A percentile compares a stretch with the other conserved stretches of the same genome.
Conservation (phyloP, 2,329 filamentous ascomycete species). For the Teratosphaeria gauchensis region DNA sequence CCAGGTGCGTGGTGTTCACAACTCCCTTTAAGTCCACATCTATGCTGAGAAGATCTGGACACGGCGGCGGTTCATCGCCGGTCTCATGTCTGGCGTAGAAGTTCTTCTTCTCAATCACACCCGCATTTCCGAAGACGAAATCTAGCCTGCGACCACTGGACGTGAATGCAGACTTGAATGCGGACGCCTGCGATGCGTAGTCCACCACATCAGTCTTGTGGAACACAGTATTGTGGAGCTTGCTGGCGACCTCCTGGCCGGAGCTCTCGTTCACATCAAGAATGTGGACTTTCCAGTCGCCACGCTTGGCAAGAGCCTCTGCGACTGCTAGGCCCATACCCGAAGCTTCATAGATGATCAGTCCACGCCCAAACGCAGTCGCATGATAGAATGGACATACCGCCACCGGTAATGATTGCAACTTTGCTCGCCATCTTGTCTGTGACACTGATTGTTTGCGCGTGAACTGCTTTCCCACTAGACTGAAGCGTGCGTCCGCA, state of each 20-base stretch:
- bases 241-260: conserved; percentile 22
- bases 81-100: conserved; percentile 29
- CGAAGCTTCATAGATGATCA: conserved; percentile 20
- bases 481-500: too few species aligned
- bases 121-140: conserved; percentile 43
- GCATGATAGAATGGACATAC: conserved; percentile 5
- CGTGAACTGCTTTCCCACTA: too few species aligned
- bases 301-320: conserved; percentile 25
- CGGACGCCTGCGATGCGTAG: conserved; percentile 24
- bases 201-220: conserved; percentile 30
- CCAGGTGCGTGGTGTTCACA: conserved; percentile 28
- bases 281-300: conserved; percentile 32
- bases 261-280: conserved; percentile 30
- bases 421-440: conserved; percentile 9
- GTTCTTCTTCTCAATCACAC: conserved; percentile 34
- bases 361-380: background rate
- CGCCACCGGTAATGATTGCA: conserved; percentile 19
- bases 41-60: conserved; percentile 26
- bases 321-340: conserved; percentile 36
- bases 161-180: conserved; percentile 31
- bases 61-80: conserved; percentile 11
- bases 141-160: conserved; percentile 28
- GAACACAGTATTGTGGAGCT: conserved; percentile 23
- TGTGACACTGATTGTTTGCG: too few species aligned
- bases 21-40: conserved; percentile 33